phyloP scores from a whole-genome alignment of 169 alveolate genomes.

The Plasmodium yoelii region DNA sequence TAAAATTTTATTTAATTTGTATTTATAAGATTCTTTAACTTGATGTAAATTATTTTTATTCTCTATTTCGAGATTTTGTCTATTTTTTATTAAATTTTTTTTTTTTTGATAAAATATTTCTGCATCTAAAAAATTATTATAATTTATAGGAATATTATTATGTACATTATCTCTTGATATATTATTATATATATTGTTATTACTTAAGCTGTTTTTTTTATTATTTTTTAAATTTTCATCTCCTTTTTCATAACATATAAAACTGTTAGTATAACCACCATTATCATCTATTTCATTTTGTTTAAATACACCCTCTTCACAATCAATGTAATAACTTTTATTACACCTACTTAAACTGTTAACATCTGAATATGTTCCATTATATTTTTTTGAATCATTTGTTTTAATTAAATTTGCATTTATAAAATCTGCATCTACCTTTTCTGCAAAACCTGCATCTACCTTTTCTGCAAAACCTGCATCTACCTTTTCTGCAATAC shows the following conservation, averaged over 20 bases:
- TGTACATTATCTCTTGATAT: neutral
- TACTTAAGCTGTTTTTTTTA: neutral
- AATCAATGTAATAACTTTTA: no score
- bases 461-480: neutral
- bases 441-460: neutral
- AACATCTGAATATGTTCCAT: no score
- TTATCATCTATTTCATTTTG: no score
- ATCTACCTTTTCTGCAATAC: neutral
- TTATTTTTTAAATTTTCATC: neutral
- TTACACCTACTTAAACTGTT: no score
- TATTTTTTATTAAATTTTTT: neutral
- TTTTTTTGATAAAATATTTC: neutral
- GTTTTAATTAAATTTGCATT: neutral
- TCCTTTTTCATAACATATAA: no score
- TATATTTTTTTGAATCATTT: no score
- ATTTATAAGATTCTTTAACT: slow-evolving; percentile 5
- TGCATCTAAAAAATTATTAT: neutral
- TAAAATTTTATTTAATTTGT: slow-evolving; percentile 20
- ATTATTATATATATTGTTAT: neutral
- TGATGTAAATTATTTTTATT: neutral
- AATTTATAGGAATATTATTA: neutral
- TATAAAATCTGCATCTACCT: neutral
- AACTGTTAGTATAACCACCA: no score
- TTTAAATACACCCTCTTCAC: no score
- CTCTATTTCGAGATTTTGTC: neutral